phyloP scores from a whole-genome alignment of 768 basidiomycete species.

The Trametes maxima region DNA sequence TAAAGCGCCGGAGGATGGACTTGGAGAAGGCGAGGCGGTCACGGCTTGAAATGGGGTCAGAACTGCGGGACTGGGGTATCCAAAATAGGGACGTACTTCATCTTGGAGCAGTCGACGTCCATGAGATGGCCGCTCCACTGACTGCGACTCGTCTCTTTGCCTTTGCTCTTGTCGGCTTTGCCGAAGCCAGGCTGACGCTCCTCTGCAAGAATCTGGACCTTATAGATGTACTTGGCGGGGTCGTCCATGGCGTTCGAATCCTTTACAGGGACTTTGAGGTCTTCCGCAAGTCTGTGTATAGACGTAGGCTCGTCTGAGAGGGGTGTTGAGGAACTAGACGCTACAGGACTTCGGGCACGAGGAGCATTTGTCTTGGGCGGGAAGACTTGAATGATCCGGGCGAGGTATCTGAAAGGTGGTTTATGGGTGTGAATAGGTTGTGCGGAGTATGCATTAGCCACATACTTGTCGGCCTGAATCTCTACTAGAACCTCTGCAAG shows the following conservation, averaged over 20 bases:
- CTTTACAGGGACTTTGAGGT: conserved; percentile 75
- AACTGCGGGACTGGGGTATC: neutral
- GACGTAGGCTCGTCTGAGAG: conserved; percentile 44
- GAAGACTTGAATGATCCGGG: conserved; percentile 76
- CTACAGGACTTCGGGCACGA: conserved; percentile 14
- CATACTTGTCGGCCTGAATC: conserved; percentile 82
- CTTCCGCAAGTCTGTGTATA: conserved; percentile 71
- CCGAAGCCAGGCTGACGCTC: conserved; percentile 66
- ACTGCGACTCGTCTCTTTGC: conserved; percentile 51
- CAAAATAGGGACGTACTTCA: conserved; percentile 62
- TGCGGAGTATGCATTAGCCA: conserved; percentile 21
- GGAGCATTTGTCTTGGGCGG: conserved; percentile 44
- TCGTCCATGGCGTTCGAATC: conserved; percentile 75
- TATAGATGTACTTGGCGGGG: conserved; percentile 83
- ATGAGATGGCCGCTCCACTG: conserved; percentile 77
- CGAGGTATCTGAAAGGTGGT: conserved; percentile 64
- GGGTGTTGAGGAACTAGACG: conserved; percentile 37
- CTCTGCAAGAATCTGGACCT: conserved; percentile 79
- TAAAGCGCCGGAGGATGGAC: conserved; percentile 93
- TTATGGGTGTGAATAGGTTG: conserved; percentile 5
- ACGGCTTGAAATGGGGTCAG: conserved; percentile 55
- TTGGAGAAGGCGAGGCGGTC: conserved; percentile 96
- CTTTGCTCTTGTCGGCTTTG: conserved; percentile 56
- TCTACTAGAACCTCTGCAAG: conserved; percentile 83
- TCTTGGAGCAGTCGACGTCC: conserved; percentile 77